These are phyloP conservation scores for Pleurotus giganteus DNA, from an alignment of 768 basidiomycete species.

Conservation along the genomic window DNA sequence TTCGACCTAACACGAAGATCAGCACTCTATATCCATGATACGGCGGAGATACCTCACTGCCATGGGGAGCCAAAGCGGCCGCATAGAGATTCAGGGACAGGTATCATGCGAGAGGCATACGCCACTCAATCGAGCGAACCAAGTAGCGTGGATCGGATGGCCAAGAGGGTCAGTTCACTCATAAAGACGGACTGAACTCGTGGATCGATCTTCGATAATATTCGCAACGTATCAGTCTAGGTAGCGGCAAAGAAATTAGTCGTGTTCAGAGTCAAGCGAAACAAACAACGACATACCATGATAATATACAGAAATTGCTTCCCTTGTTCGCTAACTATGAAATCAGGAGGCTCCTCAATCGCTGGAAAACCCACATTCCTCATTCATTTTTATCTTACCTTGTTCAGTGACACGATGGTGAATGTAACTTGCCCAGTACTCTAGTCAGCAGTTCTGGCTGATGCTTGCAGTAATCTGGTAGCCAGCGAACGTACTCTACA, in stretches of 20 bases:
- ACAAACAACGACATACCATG: slow-evolving; percentile 29
- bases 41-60: no score
- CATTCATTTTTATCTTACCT: slow-evolving; percentile 8
- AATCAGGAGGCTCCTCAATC: slow-evolving; percentile 32
- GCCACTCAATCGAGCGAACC: no score
- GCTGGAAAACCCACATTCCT: slow-evolving; percentile 17
- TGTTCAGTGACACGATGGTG: slow-evolving; percentile 20
- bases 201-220: slow-evolving; percentile 17
- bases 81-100: no score
- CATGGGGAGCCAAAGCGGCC: no score
- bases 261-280: background rate
- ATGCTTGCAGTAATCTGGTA: slow-evolving; percentile 22
- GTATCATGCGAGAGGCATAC: no score
- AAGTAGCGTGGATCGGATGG: no score
- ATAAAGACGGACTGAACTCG: slow-evolving; percentile 14
- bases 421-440: slow-evolving; percentile 33
- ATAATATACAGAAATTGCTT: slow-evolving; percentile 23
- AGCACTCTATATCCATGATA: no score
- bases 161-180: slow-evolving; percentile 5
- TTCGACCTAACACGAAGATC: no score
- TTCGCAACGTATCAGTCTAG: slow-evolving; percentile 19
- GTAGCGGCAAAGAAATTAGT: background rate
- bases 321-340: slow-evolving; percentile 29
- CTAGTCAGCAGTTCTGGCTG: slow-evolving; percentile 36
- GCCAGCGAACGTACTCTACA: slow-evolving; percentile 20